These are phyloP conservation scores for Tylopilus orsonianus DNA, from an alignment of 1,284 basidiomycete genomes.

Conservation along the genomic window DNA sequence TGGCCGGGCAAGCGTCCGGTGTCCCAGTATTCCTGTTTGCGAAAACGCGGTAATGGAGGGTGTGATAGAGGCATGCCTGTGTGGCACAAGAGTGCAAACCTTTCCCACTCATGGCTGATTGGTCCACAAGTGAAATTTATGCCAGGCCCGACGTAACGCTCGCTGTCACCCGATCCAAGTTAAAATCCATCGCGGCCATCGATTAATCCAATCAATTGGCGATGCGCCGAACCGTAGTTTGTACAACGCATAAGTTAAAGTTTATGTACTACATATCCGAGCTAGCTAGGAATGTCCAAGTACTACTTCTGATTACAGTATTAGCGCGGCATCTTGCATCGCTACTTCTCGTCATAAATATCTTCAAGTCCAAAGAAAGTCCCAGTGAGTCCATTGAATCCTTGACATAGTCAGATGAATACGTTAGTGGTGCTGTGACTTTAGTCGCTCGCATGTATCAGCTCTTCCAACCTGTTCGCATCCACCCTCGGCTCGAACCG, in stretches of 20 bases:
- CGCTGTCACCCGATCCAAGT: conserved; percentile 12
- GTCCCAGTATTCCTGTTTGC: neutral
- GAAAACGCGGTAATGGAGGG: conserved; percentile 10
- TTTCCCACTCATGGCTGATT: conserved; percentile 27
- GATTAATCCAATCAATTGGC: conserved; percentile 17
- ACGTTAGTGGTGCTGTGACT: neutral
- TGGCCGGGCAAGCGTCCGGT: neutral
- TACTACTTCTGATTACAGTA: too few relatives aligned
- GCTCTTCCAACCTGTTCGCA: conserved; percentile 8
- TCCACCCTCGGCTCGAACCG: conserved; percentile 14
- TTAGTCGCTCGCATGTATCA: conserved; percentile 1
- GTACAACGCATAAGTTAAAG: neutral
- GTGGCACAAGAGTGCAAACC: conserved; percentile 10
- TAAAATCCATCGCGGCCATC: conserved; percentile 20
- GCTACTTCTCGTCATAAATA: too few relatives aligned
- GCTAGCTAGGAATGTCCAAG: neutral
- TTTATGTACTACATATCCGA: too few relatives aligned
- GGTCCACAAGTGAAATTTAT: conserved; percentile 11
- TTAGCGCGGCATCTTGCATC: too few relatives aligned
- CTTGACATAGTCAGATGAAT: neutral
- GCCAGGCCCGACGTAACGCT: conserved; percentile 2
- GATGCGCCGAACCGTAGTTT: neutral
- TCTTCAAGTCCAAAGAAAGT: too few relatives aligned
- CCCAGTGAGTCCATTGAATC: too few relatives aligned
- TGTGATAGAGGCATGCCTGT: conserved; percentile 19